Percentiles rank a stretch among this genome's conserved stretches.
Conservation (phyloP, 139 green algal species). For the Ulvella scutata region DNA sequence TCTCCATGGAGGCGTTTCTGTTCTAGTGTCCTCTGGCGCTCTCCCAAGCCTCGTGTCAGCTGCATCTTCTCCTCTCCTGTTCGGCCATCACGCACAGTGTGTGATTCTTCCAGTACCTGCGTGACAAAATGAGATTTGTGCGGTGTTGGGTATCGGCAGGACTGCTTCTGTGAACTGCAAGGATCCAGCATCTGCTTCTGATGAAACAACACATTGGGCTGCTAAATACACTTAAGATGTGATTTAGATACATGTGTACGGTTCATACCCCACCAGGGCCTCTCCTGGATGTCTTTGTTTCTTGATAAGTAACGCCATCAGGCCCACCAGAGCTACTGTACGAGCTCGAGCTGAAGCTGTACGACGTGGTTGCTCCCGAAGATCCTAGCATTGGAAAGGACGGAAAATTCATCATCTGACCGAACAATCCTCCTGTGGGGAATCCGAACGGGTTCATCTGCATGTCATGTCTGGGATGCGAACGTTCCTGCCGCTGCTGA, state of each 20-base stretch:
- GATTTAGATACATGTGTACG: not conserved
- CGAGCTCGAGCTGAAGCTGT: constrained; percentile 19
- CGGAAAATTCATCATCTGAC: no score
- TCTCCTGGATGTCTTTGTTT: constrained; percentile 11
- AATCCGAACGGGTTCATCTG: no score
- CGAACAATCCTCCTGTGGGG: no score
- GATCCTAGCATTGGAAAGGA: not conserved
- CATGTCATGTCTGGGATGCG: no score
- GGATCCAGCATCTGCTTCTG: not conserved
- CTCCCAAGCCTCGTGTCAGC: constrained; percentile 18
- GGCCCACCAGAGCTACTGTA: constrained; percentile 8
- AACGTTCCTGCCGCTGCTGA: no score
- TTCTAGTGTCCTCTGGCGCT: constrained; percentile 4
- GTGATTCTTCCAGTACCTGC: constrained; percentile 25
- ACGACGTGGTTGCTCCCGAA: constrained; percentile 3
- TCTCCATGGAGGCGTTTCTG: not conserved
- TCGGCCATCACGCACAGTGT: constrained; percentile 20
- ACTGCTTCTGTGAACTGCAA: not conserved
- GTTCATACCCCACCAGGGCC: constrained; percentile 27
- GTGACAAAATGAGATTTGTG: not conserved
- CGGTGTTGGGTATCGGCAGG: not conserved
- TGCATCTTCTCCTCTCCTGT: constrained; percentile 18
- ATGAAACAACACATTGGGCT: not conserved
- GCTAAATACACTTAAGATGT: not conserved
- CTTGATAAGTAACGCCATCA: constrained; percentile 14